Conservation (phyloP, 495 filamentous ascomycete species). For the Penicillium soppii region DNA sequence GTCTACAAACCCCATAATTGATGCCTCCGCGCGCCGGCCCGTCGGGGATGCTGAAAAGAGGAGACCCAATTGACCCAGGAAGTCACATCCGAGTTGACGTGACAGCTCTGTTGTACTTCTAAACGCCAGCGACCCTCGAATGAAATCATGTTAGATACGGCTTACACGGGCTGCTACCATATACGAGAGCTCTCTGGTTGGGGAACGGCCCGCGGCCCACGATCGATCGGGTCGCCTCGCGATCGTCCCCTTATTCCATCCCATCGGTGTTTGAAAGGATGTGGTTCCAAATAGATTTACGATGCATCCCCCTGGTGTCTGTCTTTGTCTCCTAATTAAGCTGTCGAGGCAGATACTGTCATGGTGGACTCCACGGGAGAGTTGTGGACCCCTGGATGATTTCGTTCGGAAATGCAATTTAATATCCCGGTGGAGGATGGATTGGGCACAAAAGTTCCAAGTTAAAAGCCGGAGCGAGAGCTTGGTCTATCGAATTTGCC, state of each 20-base stretch:
- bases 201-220: slow-evolving; percentile 13
- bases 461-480: background rate
- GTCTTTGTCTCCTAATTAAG: slow-evolving; percentile 14
- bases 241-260: slow-evolving; percentile 10
- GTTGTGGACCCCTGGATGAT: background rate
- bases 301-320: slow-evolving; percentile 2
- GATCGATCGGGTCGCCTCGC: slow-evolving; percentile 9
- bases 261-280: slow-evolving; percentile 16
- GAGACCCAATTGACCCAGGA: background rate
- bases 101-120: background rate
- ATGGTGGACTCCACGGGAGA: background rate
- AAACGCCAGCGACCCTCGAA: background rate
- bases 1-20: slow-evolving; percentile 4
- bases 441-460: background rate
- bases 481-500: background rate
- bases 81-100: slow-evolving; percentile 3
- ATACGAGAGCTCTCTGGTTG: slow-evolving; percentile 1
- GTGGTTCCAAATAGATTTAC: too few relatives aligned
- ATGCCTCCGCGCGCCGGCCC: slow-evolving; percentile 12
- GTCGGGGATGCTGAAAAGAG: slow-evolving; percentile 12
- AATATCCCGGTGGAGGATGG: background rate
- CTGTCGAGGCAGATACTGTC: background rate
- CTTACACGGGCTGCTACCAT: background rate
- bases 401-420: background rate
- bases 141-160: background rate